Evolutionary conservation across 83 land plant species (phyloP), one percentile per base, ranked within the genome.

Genomic region (Picea engelmannii): DNA sequence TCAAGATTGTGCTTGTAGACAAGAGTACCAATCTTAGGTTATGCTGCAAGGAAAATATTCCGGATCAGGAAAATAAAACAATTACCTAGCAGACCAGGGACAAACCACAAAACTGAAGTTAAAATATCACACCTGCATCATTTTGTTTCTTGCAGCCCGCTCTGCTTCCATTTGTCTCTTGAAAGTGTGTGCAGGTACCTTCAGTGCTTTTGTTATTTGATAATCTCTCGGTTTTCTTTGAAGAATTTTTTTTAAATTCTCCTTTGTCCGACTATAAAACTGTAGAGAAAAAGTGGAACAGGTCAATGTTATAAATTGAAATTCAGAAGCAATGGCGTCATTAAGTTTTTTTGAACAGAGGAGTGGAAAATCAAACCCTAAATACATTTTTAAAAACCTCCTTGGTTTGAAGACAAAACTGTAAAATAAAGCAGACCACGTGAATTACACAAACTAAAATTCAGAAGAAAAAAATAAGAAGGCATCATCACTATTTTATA

Each of bases 101-200:
- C 8, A 27, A 61, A 60, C 63, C 79, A 55, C 18, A 23, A 12
- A 78, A 17, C 23, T 24, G 25, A 24, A 78, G 21, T 15, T 24
- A 18, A 23, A 21, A 62, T 27, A 17, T 25, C 55, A n/a, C 75
- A 88, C 93, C 90, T 91, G 89, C 58, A 93, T 89, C 38, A 93
- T 81, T 74, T 90, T 93, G 83, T 86, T 90, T 82, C 95, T 87
- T 66, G 95, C 93, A 78, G 95, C 95, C 81, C 63, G 83, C 62
- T 91, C 93, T 74, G 86, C 85, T 55, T 86, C 91, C 69, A 93
- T 35, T 0, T 84, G 85, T 80, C 80, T 88, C 75, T 82, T 87
- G 23, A 91, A 69, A 65, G 89, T 79, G 31, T 35, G 18, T 23
- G 81, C 84, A 80, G 44, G 78, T 83, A 91, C 89, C 65, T 86